phyloP scores from a whole-genome alignment of 345 rosid species.

The Aurinia saxatilis region DNA sequence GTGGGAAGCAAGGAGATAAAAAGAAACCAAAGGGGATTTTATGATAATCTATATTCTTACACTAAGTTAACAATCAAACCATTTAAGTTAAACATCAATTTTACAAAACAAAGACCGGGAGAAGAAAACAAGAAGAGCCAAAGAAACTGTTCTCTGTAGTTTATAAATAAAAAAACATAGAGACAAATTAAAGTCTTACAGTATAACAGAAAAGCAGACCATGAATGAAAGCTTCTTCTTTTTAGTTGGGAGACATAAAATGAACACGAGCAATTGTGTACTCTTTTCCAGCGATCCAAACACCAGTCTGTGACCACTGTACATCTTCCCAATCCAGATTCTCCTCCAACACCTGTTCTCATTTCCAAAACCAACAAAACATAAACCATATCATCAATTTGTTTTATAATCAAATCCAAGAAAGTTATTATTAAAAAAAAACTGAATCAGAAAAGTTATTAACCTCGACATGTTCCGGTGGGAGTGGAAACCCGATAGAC shows the following conservation, averaged over 20 bases:
- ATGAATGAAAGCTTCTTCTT: not conserved
- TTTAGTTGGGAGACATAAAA: constrained; percentile 60
- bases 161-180: not conserved
- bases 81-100: not conserved
- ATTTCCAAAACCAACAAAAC: not conserved
- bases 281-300: constrained; percentile 91
- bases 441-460: not conserved
- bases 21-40: not conserved
- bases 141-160: not conserved
- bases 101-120: not conserved
- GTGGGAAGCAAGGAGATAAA: not conserved
- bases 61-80: constrained; percentile 8
- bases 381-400: not conserved
- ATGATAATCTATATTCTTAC: not conserved
- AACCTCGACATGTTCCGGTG: constrained; percentile 84
- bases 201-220: not conserved
- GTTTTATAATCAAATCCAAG: not conserved
- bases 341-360: constrained; percentile 70
- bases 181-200: not conserved
- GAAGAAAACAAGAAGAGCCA: not conserved
- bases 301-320: constrained; percentile 99
- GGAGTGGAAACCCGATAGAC: constrained; percentile 82
- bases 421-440: not conserved
- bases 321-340: constrained; percentile 97
- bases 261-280: constrained; percentile 86